A percentile compares a stretch with the other conserved stretches of the same genome.
Evolutionary conservation across 2,329 filamentous ascomycete species (phyloP).

Genomic region (Aspergillus sp.): DNA sequence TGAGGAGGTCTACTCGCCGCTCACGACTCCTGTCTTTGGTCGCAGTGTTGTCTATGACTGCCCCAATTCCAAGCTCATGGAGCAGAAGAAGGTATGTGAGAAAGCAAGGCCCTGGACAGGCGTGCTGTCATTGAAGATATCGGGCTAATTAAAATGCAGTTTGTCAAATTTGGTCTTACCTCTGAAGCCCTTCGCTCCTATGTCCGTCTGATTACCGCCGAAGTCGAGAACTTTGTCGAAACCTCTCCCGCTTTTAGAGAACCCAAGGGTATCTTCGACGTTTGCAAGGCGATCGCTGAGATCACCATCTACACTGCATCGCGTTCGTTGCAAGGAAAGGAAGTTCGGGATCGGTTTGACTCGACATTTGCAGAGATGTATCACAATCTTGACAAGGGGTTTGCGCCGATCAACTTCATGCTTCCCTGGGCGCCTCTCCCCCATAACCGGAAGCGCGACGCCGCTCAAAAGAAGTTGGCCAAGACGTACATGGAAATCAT

Average conservation of each 20-base stretch:
- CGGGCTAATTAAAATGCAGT: conserved; percentile 24
- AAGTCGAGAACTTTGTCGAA: conserved; percentile 67
- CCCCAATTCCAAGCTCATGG: conserved; percentile 86
- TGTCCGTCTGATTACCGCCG: conserved; percentile 67
- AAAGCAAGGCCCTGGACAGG: background rate
- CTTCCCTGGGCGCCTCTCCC: conserved; percentile 80
- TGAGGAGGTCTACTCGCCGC: conserved; percentile 78
- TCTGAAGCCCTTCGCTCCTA: conserved; percentile 59
- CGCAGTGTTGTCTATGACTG: conserved; percentile 85
- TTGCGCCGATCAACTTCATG: conserved; percentile 83
- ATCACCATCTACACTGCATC: conserved; percentile 87
- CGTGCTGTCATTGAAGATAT: no score
- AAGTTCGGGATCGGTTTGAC: conserved; percentile 73
- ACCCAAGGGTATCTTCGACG: conserved; percentile 59
- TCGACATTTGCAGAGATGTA: conserved; percentile 72
- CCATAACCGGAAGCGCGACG: conserved; percentile 75
- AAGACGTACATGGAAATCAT: conserved; percentile 78
- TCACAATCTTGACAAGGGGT: conserved; percentile 84
- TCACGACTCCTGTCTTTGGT: conserved; percentile 66
- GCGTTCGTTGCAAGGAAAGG: conserved; percentile 73
- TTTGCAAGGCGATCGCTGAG: conserved; percentile 69
- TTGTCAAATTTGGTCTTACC: conserved; percentile 58
- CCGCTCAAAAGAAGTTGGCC: conserved; percentile 71
- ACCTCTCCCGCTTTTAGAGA: conserved; percentile 59
- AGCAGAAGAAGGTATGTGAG: conserved; percentile 74